Evolutionary conservation across 306 rosid genomes (phyloP).

Genomic region (Mimosa pudica): DNA sequence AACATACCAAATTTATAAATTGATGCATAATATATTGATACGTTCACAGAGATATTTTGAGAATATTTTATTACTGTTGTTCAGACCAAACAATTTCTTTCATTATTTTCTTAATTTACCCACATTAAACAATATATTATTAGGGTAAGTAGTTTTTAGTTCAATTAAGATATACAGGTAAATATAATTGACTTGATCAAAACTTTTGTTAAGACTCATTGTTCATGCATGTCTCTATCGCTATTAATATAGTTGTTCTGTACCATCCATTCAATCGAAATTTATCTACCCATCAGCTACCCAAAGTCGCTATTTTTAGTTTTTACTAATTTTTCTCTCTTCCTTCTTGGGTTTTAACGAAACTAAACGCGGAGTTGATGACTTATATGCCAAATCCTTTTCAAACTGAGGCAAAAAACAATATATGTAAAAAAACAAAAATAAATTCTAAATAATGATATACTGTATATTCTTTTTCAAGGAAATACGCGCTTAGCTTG

Average conservation of each 20-base stretch:
- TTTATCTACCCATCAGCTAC: background rate
- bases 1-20: no score
- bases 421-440: background rate
- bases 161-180: no score
- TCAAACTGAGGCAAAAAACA: background rate
- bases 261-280: background rate
- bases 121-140: no score
- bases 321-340: no score
- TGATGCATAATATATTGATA: no score
- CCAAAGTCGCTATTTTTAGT: background rate
- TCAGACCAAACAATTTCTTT: no score
- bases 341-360: background rate
- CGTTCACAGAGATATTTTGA: no score
- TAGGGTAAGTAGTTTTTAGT: no score
- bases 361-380: background rate
- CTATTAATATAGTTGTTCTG: background rate
- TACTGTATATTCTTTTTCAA: background rate
- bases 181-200: no score
- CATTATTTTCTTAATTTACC: no score
- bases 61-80: no score
- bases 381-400: background rate
- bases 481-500: no score
- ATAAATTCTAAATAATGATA: background rate
- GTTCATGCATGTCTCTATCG: background rate
- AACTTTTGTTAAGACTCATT: background rate